These are phyloP conservation scores for Trametes cingulata DNA, from an alignment of 768 basidiomycete species.

Conservation along the genomic window DNA sequence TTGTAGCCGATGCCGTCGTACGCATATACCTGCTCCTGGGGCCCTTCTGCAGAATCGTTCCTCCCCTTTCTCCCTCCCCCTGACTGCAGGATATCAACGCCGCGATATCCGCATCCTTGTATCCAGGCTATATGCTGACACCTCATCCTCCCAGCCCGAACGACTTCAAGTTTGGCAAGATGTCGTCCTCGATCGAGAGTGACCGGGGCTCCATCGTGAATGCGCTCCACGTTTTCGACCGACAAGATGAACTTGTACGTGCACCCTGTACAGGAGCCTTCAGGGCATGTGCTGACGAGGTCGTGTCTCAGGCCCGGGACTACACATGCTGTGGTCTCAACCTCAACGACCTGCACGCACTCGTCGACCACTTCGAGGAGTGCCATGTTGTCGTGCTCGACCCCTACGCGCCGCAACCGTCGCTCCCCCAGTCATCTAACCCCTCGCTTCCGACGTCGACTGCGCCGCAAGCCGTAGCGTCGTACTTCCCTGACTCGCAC, in stretches of 20 bases:
- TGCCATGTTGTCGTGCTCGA: conserved; percentile 79
- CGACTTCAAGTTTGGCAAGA: conserved; percentile 48
- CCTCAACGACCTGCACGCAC: conserved; percentile 74
- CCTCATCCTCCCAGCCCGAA: conserved; percentile 35
- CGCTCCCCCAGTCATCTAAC: conserved; percentile 12
- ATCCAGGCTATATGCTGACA: not conserved
- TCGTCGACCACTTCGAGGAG: conserved; percentile 92
- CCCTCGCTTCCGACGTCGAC: conserved; percentile 5
- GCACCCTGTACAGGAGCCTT: not conserved
- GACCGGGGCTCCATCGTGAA: conserved; percentile 63
- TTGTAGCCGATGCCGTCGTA: too few species aligned
- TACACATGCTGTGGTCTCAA: conserved; percentile 89
- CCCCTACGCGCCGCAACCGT: conserved; percentile 34
- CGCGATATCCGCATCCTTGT: not conserved
- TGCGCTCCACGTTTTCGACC: conserved; percentile 64
- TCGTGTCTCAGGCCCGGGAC: conserved; percentile 63
- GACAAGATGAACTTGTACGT: conserved; percentile 74
- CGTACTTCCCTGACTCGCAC: conserved; percentile 27
- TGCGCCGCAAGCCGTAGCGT: conserved; percentile 15
- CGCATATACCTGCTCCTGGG: too few species aligned
- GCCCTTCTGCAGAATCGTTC: too few species aligned
- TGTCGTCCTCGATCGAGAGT: conserved; percentile 58
- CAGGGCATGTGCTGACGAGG: not conserved
- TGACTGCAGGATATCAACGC: too few species aligned
- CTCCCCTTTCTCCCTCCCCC: too few species aligned